Evolutionary conservation across 768 basidiomycete genomes (phyloP).

Genomic region (Termitomyces sp.): DNA sequence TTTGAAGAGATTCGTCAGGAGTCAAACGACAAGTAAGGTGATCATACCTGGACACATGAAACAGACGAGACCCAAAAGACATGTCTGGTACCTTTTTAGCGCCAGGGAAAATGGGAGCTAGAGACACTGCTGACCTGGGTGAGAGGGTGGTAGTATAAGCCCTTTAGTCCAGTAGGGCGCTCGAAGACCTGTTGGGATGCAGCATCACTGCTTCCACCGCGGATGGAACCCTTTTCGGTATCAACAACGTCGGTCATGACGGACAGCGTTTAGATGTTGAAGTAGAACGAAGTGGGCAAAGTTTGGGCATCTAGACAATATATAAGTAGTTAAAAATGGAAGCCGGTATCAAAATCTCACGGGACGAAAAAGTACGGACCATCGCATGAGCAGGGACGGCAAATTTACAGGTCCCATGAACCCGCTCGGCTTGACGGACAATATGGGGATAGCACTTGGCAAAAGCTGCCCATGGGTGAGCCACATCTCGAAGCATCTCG

Average conservation of each 20-base stretch:
- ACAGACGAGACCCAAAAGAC: slow-evolving; percentile 67
- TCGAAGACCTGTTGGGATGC: slow-evolving; percentile 17
- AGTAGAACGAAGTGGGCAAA: slow-evolving; percentile 10
- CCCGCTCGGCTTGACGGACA: background rate
- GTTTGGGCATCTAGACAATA: slow-evolving; percentile 6
- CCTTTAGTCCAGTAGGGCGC: slow-evolving; percentile 19
- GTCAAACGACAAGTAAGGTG: background rate
- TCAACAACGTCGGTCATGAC: slow-evolving; percentile 17
- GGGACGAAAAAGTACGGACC: slow-evolving; percentile 9
- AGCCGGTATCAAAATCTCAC: slow-evolving; percentile 15
- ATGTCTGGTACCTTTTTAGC: slow-evolving; percentile 27
- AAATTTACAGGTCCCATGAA: slow-evolving; percentile 3
- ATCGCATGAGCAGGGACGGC: slow-evolving; percentile 6
- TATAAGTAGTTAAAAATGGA: slow-evolving; percentile 17
- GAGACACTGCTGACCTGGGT: slow-evolving; percentile 16
- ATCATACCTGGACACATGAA: slow-evolving; percentile 56
- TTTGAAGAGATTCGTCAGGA: slow-evolving; percentile 15
- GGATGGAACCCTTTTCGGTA: slow-evolving; percentile 16
- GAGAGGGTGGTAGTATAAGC: slow-evolving; percentile 20
- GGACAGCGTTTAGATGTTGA: slow-evolving; percentile 5
- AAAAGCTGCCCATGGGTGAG: too few relatives aligned
- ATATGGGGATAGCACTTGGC: slow-evolving; percentile 12
- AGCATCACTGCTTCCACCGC: slow-evolving; percentile 11
- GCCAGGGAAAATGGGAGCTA: background rate
- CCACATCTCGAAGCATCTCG: too few relatives aligned